Percentiles rank a stretch among this genome's conserved stretches.
Evolutionary conservation across 164 flowering plant genomes (phyloP).

Genomic region (Nymphaea colorata): DNA sequence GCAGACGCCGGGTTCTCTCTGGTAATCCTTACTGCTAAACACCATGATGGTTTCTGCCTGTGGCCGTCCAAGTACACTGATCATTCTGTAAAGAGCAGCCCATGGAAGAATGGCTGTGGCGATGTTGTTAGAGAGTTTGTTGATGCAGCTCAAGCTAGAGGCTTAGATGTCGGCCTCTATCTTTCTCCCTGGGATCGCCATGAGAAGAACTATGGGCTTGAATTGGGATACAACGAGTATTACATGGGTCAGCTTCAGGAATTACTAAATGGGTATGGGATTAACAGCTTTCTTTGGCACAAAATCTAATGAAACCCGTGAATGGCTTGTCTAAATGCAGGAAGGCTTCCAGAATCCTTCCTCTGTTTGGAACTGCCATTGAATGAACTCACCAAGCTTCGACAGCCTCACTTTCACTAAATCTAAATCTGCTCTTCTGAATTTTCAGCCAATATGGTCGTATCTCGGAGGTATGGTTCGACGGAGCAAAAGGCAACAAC

Average conservation of each 20-base stretch:
- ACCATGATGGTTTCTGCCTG: conserved; percentile 83
- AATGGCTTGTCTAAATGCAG: not conserved
- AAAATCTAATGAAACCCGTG: not conserved
- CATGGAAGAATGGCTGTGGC: conserved; percentile 60
- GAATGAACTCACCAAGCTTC: too few species aligned
- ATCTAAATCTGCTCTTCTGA: not conserved
- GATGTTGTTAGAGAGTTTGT: conserved; percentile 62
- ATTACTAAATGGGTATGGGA: conserved; percentile 38
- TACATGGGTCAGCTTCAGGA: conserved; percentile 83
- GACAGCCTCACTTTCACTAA: too few species aligned
- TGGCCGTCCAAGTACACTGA: conserved; percentile 83
- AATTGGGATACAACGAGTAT: conserved; percentile 49
- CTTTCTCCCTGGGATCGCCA: conserved; percentile 93
- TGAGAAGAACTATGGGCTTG: conserved; percentile 55
- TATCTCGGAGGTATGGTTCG: conserved; percentile 89
- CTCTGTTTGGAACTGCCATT: not conserved
- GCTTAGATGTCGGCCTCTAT: conserved; percentile 62
- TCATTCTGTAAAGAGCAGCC: conserved; percentile 54
- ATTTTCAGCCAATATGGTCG: conserved; percentile 49
- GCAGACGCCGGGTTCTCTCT: conserved; percentile 41
- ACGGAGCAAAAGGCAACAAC: conserved; percentile 79
- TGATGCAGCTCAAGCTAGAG: conserved; percentile 33
- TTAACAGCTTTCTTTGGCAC: not conserved
- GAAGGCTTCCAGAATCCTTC: not conserved
- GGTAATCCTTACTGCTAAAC: conserved; percentile 69